Base-by-base conservation (phyloP, 805 yeast genomes). In the Lipomyces yamanashiensis region DNA sequence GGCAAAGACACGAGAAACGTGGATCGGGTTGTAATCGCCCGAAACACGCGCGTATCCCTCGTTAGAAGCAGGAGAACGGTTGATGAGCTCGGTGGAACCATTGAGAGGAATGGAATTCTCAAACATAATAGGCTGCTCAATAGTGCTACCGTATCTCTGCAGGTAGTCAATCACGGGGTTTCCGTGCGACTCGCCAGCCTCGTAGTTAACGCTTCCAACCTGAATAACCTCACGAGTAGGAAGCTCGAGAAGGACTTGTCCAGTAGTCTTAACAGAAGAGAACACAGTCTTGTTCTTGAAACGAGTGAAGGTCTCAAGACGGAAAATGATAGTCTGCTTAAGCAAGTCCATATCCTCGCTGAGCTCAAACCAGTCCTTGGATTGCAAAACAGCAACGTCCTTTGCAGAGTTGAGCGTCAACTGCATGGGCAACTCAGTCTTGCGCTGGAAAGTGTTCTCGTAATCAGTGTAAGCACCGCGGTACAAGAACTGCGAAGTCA, bases 21-120 rank as follows among this genome's bases (percentile, higher is more conserved):
- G 99, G 73, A 95, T 95, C 67, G 99, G 99, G 79, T 95, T 95
- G 86, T 85, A 93, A 79, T 95, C 99, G 75, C 98, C 98, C 67
- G 98, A 93, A 49, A 95, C 98, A 75, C 86, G 89, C 68, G 97
- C 99, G 75, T 95, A 95, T 34, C 96, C 90, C 80, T 91, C 98
- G 78, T 95, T 95, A 61, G 97, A 88, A 67, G 92, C 89, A 75
- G 99, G 99, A 51, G 98, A 89, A 34, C 79, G 71, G 17, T 71
- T 70, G n/a, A 59, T 65, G 9, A 64, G 62, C 58, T 66, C 67
- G 6, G 88, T 81, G 50, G 83, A 77, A 71, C 85, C 82, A 70
- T 82, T 85, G 71, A 95, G 84, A 72, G 97, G 96, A 73, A 93
- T 92, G 60, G 90, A 84, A 76, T 90, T 89, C 78, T 93, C 99